Evolutionary conservation across 306 rosid genomes (phyloP), one percentile per base, ranked within the genome.

Genomic region (Ceratonia siliqua): DNA sequence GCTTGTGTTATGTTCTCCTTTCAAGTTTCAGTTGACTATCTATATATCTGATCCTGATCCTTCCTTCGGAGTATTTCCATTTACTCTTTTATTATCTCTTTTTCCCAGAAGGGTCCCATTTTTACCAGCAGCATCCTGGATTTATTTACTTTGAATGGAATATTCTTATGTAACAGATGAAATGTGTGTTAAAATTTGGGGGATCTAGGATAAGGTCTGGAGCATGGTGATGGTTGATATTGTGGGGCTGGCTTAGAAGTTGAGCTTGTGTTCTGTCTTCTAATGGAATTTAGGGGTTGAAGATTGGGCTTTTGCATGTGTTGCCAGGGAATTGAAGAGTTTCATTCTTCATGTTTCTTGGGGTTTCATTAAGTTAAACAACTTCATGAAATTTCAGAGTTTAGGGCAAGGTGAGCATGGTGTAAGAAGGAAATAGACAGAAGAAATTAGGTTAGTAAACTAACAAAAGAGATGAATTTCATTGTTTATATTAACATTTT

Each of bases 111-210:
- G 21, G 38, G 27, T 15, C n/a, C 55, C 27, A 6, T 72, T 76
- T 48, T 46, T 69, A 45, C 33, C 35, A 27, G 20, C 8, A 38
- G 55, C 36, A 30, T 22, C 10, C 9, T 28, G 49, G 32, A 61
- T 70, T 38, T 38, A 3, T 41, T 49, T 70, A 52, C 57, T 78
- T 25, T 70, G 69, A 77, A 45, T 9, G 65, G 18, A 56, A 6
- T 67, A 55, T 56, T 67, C 24, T 56, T 43, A 45, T 21, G n/a
- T 33, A 10, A 54, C 24, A n/a, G 14, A 45, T 43, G 41, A 49
- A 68, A 56, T 45, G 30, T 76, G 66, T 33, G 10, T 56, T 67
- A 33, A 28, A 59, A 28, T 76, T 53, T 76, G 43, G 75, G 27
- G 32, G 21, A 56, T 28, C 42, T 36, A 12, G 27, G 54, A 57